Evolutionary conservation across 306 rosid genomes (phyloP), one percentile per base, ranked within the genome.

Genomic region (Rosa chinensis): DNA sequence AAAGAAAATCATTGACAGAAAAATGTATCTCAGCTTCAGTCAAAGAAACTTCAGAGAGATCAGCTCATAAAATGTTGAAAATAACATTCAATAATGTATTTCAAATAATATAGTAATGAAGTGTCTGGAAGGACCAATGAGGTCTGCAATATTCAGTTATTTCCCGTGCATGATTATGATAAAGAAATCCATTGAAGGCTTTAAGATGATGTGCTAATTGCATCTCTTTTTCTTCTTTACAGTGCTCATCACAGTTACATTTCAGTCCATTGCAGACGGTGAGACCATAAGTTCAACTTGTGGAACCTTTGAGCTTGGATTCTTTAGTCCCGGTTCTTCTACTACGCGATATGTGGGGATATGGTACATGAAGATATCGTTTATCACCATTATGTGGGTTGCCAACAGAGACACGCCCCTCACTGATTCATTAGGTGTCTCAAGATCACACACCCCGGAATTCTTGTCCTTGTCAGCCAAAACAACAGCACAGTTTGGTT

Each of bases 261-360:
- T 23, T 28, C 44, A 68, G 12, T 69, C 70, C 50, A 9, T 69
- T 21, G 55, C 1, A 9, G 81, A 78, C 11, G 76, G 43, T 12
- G 13, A 20, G 6, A 78, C 69, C 44, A 39, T 78, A 42, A 59
- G 44, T 56, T 69, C 81, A 25, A 42, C 50, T 23, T 59, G 45
- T 52, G 69, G 69, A 39, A 67, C 66, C 45, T 78, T 78, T 43
- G 69, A 53, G 69, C 43, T 69, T 1, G 81, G 80, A 35, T 66
- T 77, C 40, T 77, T 77, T 23, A 50, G 43, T 35, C 80, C 55
- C 12, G 53, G 67, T 35, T 35, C 23, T 66, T 77, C 80, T 4
- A 20, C 1, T 1, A 48, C 50, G 4, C 66, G 74, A 5, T 77
- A 77, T 48, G 13, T 66, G 40, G 80, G 35, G 35, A 32, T 32